Base-by-base conservation (phyloP, 2,329 filamentous ascomycete genomes). In the Ophiostoma tasmaniense region DNA sequence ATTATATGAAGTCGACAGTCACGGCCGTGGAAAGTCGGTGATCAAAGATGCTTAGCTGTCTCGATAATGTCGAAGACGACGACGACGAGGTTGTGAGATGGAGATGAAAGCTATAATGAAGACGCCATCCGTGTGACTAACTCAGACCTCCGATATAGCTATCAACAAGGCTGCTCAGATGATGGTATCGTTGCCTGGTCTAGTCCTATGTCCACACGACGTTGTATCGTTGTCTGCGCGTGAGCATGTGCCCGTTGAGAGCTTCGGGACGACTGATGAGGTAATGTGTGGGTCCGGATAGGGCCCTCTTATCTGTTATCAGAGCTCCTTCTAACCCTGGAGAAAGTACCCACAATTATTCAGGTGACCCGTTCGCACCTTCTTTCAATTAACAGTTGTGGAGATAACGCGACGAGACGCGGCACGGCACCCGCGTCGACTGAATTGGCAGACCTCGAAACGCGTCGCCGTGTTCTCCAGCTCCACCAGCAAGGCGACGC, bases 331-430 rank as follows among this genome's bases (percentile, higher is more conserved):
- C 33, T 59, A 35, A 22, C n/a, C 50, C 50, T 55, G 50, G 50
- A n/a, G 7, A 28, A n/a, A 17, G 4, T 64, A 4, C 42, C 59
- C 65, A 33, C 52, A 11, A 55, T 30, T 22, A 30, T 22, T 68
- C 69, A 70, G 64, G 69, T 70, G 69, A 68, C 64, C 55, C 39
- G 10, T n/a, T 45, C 17, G 42, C 20, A 55, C 66, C 55, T 22
- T 13, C 33, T 42, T 28, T 45, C 42, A 50, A 42, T 22, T 42
- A 39, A 35, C 28, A 35, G 42, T 33, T 55, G 45, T 30, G 28
- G 22, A 55, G 42, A 17, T 0, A 67, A 72, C 71, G 71, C 71
- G 71, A 70, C 68, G 13, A 17, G 64, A 71, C 71, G 71, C 71
- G 71, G 65, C 66, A 65, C 55, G 59, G 61, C 17, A 64, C 55